Evolutionary conservation across 2,329 filamentous ascomycete species (phyloP), one percentile per base, ranked within the genome.

Genomic region (Aspergillus floridensis): DNA sequence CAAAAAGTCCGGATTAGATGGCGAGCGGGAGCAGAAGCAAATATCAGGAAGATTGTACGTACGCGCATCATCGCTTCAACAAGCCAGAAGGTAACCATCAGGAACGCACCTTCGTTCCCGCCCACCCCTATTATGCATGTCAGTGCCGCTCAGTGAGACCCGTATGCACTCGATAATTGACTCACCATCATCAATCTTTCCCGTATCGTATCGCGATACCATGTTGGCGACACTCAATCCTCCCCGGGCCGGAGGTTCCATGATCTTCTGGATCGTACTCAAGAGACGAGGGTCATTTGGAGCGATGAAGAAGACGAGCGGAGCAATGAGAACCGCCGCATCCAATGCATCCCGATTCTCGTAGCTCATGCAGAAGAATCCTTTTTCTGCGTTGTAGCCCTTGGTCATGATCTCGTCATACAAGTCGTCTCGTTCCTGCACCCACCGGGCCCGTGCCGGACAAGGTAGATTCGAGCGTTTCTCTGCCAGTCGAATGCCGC

Each of bases 21-120:
- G 4, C 12, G 19, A 5, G 1, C 53, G 16, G 31, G 14, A 3
- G 12, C 7, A 3, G 12, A 21, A 12, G 4, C 3, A 38, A 22
- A 21, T 2, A 47, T 19, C 16, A 44, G 51, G 81, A 77, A 16
- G 7, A 5, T 44, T 5, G 16, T 12, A 65, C 83, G 78, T 64
- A 88, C 88, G 32, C 89, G 82, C 31, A 88, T 90, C 76, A 92
- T 82, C 24, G 89, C 88, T 74, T 92, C 90, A 12, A 92, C 88
- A 0, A 92, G 84, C 90, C 90, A 92, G 72, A 92, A 92, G 0
- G 89, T 92, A 70, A 89, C 91, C 88, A 92, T 92, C 68, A 84
- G 87, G 70, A 92, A 92, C 21, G 89, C 88, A 22, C 90, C 90
- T 74, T 92, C 89, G 54, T 83, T 81, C 19, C 89, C 89, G 41